Conservation (phyloP, 768 basidiomycete genomes). For the Leccinum uliginosum region DNA sequence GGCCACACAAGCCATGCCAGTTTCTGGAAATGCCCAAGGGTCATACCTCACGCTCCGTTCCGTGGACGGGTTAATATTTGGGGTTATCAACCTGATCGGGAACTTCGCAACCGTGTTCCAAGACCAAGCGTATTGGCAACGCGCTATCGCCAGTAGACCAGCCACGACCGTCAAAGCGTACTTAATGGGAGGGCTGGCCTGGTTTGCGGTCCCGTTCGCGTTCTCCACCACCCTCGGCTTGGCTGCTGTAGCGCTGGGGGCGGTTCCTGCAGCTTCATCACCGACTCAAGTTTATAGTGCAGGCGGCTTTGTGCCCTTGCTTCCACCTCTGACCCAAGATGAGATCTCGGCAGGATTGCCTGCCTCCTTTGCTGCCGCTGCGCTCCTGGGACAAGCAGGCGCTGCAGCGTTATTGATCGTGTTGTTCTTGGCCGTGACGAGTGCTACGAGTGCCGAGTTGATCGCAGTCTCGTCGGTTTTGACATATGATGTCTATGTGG, state of each 20-base stretch:
- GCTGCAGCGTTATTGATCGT: slow-evolving; percentile 75
- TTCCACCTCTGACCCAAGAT: slow-evolving; percentile 40
- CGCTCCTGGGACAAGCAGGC: slow-evolving; percentile 75
- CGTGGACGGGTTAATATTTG: slow-evolving; percentile 74
- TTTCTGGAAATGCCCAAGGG: slow-evolving; percentile 79
- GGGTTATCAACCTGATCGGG: slow-evolving; percentile 84
- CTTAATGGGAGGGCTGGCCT: slow-evolving; percentile 82
- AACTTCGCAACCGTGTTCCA: slow-evolving; percentile 70
- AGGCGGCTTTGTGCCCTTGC: slow-evolving; percentile 45
- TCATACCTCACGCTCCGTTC: slow-evolving; percentile 81
- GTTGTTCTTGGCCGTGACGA: slow-evolving; percentile 83
- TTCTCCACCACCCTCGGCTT: slow-evolving; percentile 88
- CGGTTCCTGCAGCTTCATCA: slow-evolving; percentile 30
- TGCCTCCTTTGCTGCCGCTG: slow-evolving; percentile 77
- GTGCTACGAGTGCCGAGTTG: slow-evolving; percentile 83
- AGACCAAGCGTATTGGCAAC: slow-evolving; percentile 85
- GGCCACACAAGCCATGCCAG: slow-evolving; percentile 52
- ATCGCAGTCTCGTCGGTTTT: slow-evolving; percentile 84
- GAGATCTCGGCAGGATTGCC: slow-evolving; percentile 90
- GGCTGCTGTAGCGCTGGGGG: slow-evolving; percentile 76
- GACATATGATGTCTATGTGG: slow-evolving; percentile 86
- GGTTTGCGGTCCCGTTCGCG: slow-evolving; percentile 88
- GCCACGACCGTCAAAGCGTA: slow-evolving; percentile 89
- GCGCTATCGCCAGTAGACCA: slow-evolving; percentile 84
- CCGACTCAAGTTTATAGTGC: slow-evolving; percentile 37